Evolutionary conservation across 768 basidiomycete species (phyloP), one percentile per base, ranked within the genome.

Genomic region (Phylloporus scabripes): DNA sequence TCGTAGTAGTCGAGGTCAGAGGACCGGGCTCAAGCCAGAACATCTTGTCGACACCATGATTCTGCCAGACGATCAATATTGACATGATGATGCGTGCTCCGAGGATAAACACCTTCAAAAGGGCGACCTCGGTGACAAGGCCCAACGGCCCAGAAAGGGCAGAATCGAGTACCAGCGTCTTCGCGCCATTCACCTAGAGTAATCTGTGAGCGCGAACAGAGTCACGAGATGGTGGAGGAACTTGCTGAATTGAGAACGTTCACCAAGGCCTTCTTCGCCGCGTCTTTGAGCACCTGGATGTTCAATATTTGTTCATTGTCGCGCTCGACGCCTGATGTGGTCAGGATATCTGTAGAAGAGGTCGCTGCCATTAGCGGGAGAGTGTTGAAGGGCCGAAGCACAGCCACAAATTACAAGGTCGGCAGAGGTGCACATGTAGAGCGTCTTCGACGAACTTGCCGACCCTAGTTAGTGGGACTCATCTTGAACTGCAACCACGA

Each of bases 41-140:
- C 90, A 99, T 95, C 75, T 96, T 96, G 73, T 97, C 94, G 3
- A 99, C 92, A 5, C 92, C 94, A 82, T 98, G 94, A 63, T 98
- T 89, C 95, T 98, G 57, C 48, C 20, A 11, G 24, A n/a, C 15
- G 23, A 48, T 61, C 23, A 56, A 32, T 31, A 50, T 48, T 28
- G 40, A n/a, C 45, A 46, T 11, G 44, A 46, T 11, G 44, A 37
- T 1, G 36, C 14, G 24, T 29, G 26, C 4, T 21, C 29, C 31
- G 24, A 20, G 41, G 28, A 4, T 32, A 61, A 58, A 24, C 45
- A 93, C 96, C 82, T 98, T 97, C 48, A 98, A 73, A 14, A 94
- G 68, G 1, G 92, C 80, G 1, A 97, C 91, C 59, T 98, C 96
- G 2, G 92, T 94, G n/a, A 98, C 82, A 10, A 99, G 78, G 0